Base-by-base conservation (phyloP, 805 yeast species). In the Danielia oregonensis region DNA sequence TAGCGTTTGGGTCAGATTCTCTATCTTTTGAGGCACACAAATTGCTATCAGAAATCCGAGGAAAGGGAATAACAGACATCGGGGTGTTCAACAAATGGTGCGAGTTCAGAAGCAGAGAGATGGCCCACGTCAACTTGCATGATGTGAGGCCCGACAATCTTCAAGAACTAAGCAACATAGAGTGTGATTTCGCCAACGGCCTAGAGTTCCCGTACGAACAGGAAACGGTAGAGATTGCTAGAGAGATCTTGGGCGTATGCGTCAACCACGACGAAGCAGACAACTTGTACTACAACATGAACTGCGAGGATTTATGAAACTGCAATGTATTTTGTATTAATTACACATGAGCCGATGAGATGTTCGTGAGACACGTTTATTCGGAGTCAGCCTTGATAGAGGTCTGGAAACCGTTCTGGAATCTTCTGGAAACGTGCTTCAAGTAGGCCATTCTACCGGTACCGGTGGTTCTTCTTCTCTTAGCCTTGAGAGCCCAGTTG, bases 401-500 rank as follows among this genome's bases (percentile, higher is more conserved):
- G 61, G 95, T 68, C 74, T 86, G 96, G 96, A 93, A 93, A 70
- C 88, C 95, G 82, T 91, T 91, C 86, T 89, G 86, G 86, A 91
- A 91, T 79, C 88, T 86, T 82, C 97, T 89, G 59, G 93, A 75
- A 61, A 93, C 95, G 74, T 81, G 82, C 81, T 91, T 93, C 74
- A 93, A 82, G 88, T 91, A 79, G 72, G 89, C 78, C 94, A 87
- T 86, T 79, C 98, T 94, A 76, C 98, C 98, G 71, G 97, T 82
- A 80, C 98, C 98, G 59, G 97, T 89, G 58, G 98, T 93, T 74
- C 85, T 84, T 86, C 98, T 88, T 87, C 98, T 88, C 84, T 89
- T 86, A 67, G 97, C 96, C 85, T 93, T 93, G 57, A 75, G 74
- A 72, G 94, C 96, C 98, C 98, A 93, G 96, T 93, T 93, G 95